These are phyloP conservation scores for Castanopsis chinensis DNA, from an alignment of 306 rosid species.

Conservation along the genomic window DNA sequence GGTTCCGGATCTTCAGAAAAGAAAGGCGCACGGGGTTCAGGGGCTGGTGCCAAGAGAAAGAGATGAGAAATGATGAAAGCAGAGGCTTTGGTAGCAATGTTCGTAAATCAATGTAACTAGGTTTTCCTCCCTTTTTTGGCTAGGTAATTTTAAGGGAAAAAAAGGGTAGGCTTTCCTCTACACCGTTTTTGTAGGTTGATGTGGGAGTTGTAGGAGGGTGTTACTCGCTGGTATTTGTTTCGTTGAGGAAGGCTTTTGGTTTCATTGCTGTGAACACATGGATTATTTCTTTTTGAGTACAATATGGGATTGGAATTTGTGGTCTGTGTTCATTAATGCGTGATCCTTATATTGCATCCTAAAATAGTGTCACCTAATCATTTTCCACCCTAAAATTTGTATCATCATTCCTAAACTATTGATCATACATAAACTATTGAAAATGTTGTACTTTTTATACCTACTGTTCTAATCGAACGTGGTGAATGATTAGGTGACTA, in stretches of 20 bases:
- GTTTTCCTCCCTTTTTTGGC: neutral
- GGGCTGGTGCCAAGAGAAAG: conserved; percentile 71
- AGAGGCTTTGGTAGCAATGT: neutral
- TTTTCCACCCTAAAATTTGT: too few species aligned
- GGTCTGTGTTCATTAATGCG: neutral
- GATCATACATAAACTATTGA: too few species aligned
- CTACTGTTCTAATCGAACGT: too few species aligned
- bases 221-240: neutral
- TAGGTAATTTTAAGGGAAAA: neutral
- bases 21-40: conserved; percentile 59
- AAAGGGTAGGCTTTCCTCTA: neutral
- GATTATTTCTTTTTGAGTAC: neutral
- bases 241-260: neutral
- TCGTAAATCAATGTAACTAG: neutral
- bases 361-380: too few species aligned
- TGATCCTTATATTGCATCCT: neutral
- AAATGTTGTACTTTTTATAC: too few species aligned
- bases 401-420: too few species aligned
- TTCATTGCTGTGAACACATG: neutral
- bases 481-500: too few species aligned
- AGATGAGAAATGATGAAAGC: conserved; percentile 43
- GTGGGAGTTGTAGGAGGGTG: neutral
- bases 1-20: conserved; percentile 51
- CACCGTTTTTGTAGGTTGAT: neutral
- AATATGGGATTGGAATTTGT: neutral